Evolutionary conservation across 345 rosid species (phyloP), one percentile per base, ranked within the genome.

Genomic region (Syzygium jambos): DNA sequence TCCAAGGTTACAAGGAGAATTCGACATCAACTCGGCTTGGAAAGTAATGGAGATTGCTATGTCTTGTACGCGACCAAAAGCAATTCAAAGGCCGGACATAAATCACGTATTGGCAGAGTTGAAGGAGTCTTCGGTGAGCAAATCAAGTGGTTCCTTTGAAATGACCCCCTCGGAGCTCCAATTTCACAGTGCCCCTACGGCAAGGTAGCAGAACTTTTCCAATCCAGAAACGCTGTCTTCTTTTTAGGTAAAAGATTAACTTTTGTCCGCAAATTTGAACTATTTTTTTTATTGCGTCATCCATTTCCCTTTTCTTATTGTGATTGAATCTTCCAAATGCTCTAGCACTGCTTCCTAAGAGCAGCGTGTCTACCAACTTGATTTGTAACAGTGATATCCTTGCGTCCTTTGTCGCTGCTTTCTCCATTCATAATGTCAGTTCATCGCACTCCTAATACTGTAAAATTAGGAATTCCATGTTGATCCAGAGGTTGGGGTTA

Each of bases 41-140:
- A 93, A 91, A 78, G 86, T 86, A 29, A 77, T 89, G 5, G 96
- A 94, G 88, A 73, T 91, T 49, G 95, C 95, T 34, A 77, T 92
- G 73, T 87, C 92, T 0, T 92, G 94, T 85, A 90, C 91, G 16
- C 88, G 88, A 63, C 52, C 91, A 6, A 90, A 78, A 53, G 86
- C 90, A 1, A 89, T 49, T 68, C 87, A 89, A 0, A 89, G 95
- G 89, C 95, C 94, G 3, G 85, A 86, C 10, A 93, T 94, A 93
- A 87, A 86, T 80, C 87, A 90, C 4, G 85, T 93, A 3, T 88
- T 93, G 84, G 84, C 87, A 87, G 94, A 91, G 82, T 38, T 93
- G 78, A 92, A 91, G 11, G 95, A 91, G 57, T 91, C 92, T 54
- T 46, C 90, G 80, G 90, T 80, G 0, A 68, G 46, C 46, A 4